A percentile compares a stretch with the other conserved stretches of the same genome.
Conservation (phyloP, 139 green algal genomes). For the Chlamydomonas sphaeroides region DNA sequence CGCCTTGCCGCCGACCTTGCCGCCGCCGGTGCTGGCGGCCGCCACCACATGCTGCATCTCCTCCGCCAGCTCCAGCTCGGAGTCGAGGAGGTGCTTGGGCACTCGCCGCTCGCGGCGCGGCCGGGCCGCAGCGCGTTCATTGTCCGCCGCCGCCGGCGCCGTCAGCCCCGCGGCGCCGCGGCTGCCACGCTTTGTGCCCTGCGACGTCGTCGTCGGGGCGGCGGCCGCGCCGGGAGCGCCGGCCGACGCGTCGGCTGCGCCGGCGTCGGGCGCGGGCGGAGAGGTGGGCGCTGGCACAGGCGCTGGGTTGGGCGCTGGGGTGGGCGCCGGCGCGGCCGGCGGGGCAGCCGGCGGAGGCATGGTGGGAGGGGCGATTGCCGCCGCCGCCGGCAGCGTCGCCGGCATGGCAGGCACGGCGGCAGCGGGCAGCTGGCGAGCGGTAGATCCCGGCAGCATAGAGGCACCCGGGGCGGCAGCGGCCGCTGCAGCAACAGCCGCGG, state of each 20-base stretch:
- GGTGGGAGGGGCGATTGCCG: too few species aligned
- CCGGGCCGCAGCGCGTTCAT: background rate
- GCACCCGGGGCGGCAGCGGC: background rate
- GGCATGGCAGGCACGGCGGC: too few species aligned
- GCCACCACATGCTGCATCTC: slow-evolving; percentile 22
- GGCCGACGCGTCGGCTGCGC: too few species aligned
- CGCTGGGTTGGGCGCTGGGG: too few species aligned
- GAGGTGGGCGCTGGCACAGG: background rate
- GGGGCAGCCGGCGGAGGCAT: too few species aligned
- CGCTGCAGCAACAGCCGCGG: background rate
- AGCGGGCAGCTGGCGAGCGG: too few species aligned
- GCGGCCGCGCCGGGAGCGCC: background rate
- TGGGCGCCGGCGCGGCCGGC: too few species aligned
- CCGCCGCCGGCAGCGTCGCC: too few species aligned
- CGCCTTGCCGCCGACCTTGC: background rate
- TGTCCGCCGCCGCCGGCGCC: background rate
- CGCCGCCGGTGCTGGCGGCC: too few species aligned
- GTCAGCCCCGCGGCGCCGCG: background rate
- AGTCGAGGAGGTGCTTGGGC: slow-evolving; percentile 36
- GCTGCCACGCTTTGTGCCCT: background rate
- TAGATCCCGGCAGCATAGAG: too few species aligned
- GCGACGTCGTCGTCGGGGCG: background rate
- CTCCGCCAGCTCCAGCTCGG: slow-evolving; percentile 28
- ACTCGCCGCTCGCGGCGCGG: slow-evolving; percentile 19
- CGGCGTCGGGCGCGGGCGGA: too few species aligned